Base-by-base conservation (phyloP, 1,284 basidiomycete genomes). In the Rhodotorula sp. region DNA sequence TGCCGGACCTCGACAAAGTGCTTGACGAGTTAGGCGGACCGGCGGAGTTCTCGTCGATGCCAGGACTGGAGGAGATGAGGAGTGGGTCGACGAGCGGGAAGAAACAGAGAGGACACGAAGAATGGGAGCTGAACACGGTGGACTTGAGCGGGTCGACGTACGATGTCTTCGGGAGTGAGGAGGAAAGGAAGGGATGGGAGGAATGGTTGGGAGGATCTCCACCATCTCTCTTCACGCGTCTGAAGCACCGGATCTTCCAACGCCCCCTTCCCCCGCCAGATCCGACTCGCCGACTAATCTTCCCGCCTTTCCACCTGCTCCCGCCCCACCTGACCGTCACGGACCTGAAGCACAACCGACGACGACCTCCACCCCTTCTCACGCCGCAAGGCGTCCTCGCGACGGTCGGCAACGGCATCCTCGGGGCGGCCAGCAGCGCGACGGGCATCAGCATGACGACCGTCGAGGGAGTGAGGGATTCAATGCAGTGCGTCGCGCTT, bases 1-100 rank as follows among this genome's bases (percentile, higher is more conserved):
- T 81, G 10, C 80, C 80, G 10, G 76, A 76, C 8, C 73, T 81
- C 30, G 80, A 81, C 57, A 54, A 62, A 24, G 73, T 72, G 40
- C 73, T 81, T 55, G 64, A 63, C 13, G 26, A 50, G n/a, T 30
- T 65, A 13, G 59, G 59, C 3, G 69, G 77, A 4, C 22, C 66
- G 18, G 65, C 68, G 3, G 11, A 28, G 20, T 61, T 71, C 28
- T 47, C 62, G 22, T 65, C 70, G 11, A 37, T 47, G 62, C 67
- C 62, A 2, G 28, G 18, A 11, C 9, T 28, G 58, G 34, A 28
- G 20, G 24, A 18, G 28, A 53, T 31, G 20, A 3, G 1, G 1
- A 1, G 10, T 4, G 4, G 26, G 30, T 56, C 1, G 48, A 13
- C 34, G 54, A 51, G 28, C 10, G 15, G 11, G n/a, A 46, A 40